Conservation (phyloP, 768 basidiomycete species). For the Collybia nuda region DNA sequence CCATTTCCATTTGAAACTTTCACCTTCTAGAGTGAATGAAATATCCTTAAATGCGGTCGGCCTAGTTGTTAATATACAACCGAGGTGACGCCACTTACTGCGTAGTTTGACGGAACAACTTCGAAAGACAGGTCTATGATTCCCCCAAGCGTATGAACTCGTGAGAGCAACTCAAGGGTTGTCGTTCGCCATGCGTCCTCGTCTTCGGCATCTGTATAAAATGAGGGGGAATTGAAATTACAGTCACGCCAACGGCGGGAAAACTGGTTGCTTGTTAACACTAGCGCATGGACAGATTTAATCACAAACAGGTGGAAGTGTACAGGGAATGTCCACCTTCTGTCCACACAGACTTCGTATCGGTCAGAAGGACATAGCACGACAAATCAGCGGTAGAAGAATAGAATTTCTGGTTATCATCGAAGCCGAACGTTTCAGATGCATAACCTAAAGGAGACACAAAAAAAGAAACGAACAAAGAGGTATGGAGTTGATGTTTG, state of each 20-base stretch:
- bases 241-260: slow-evolving; percentile 70
- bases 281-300: slow-evolving; percentile 28
- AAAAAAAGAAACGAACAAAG: slow-evolving; percentile 51
- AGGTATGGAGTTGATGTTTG: slow-evolving; percentile 67
- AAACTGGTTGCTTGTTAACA: slow-evolving; percentile 53
- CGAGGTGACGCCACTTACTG: slow-evolving; percentile 38
- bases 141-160: slow-evolving; percentile 62
- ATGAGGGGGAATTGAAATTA: slow-evolving; percentile 40
- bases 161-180: slow-evolving; percentile 53
- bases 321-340: slow-evolving; percentile 52
- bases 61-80: slow-evolving; percentile 11
- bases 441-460: neutral
- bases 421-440: neutral
- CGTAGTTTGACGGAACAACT: slow-evolving; percentile 55
- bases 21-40: slow-evolving; percentile 58
- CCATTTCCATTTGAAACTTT: slow-evolving; percentile 77
- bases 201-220: slow-evolving; percentile 30
- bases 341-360: slow-evolving; percentile 72
- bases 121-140: slow-evolving; percentile 59
- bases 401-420: slow-evolving; percentile 57
- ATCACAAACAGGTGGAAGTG: slow-evolving; percentile 10
- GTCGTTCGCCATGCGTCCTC: slow-evolving; percentile 65
- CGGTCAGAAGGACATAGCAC: slow-evolving; percentile 66
- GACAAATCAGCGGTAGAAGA: slow-evolving; percentile 52
- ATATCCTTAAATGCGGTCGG: slow-evolving; percentile 50